phyloP scores from a whole-genome alignment of 805 yeast species.

The Cephaloascus fragrans region DNA sequence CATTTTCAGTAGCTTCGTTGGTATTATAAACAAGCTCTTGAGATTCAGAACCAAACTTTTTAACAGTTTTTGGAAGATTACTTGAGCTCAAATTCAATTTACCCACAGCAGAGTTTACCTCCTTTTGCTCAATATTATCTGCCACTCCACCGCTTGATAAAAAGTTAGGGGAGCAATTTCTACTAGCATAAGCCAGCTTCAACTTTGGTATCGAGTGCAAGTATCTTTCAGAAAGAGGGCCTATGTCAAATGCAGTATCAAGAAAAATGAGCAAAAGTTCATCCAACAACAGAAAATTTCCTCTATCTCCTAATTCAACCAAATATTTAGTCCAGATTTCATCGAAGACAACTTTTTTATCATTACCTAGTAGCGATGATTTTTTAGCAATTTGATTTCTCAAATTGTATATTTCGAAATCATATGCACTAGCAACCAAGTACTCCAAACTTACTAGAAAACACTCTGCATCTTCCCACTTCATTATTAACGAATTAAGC shows the following conservation, averaged over 20 bases:
- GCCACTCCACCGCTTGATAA: too few species aligned
- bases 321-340: conserved; percentile 13
- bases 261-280: conserved; percentile 8
- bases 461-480: conserved; percentile 8
- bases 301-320: conserved; percentile 4
- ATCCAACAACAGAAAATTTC: conserved; percentile 11
- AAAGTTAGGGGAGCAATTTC: too few species aligned
- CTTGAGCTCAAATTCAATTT: too few species aligned
- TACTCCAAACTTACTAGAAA: conserved; percentile 13
- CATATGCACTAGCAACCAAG: conserved; percentile 15
- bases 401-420: conserved; percentile 14
- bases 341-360: conserved; percentile 7
- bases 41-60: too few species aligned
- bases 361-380: conserved; percentile 5
- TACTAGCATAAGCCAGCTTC: too few species aligned
- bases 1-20: too few species aligned
- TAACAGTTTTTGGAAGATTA: too few species aligned
- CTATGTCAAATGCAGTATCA: conserved; percentile 8
- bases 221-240: conserved; percentile 7
- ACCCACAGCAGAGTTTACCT: too few species aligned
- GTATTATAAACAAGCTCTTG: too few species aligned
- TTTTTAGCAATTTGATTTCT: conserved; percentile 8
- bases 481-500: conserved; percentile 9
- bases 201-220: neutral
- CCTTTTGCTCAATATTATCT: too few species aligned